Evolutionary conservation across 2,329 filamentous ascomycete species (phyloP).

Genomic region (Calonectria multiphialidica): DNA sequence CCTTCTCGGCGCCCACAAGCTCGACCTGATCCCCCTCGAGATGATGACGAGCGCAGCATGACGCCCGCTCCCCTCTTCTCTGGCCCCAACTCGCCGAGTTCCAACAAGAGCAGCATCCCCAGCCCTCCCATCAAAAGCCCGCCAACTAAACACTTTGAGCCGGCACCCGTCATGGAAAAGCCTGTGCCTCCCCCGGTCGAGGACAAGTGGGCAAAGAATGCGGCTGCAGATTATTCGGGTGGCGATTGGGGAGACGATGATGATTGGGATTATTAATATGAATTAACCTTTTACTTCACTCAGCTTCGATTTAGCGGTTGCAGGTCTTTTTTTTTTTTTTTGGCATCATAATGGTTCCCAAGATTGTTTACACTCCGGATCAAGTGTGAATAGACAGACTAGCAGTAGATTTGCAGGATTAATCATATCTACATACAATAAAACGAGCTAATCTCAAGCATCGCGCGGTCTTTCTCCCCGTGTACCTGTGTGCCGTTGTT

Average conservation of each 20-base stretch:
- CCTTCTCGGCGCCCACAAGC: slow-evolving; percentile 21
- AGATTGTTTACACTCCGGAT: slow-evolving; percentile 9
- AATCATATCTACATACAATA: slow-evolving; percentile 1
- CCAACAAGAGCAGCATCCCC: slow-evolving; percentile 1
- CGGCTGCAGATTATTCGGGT: slow-evolving; percentile 39
- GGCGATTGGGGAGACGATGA: slow-evolving; percentile 44
- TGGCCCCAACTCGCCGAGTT: slow-evolving; percentile 7
- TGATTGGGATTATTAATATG: slow-evolving; percentile 41
- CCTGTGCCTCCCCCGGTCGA: slow-evolving; percentile 2
- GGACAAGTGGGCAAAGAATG: slow-evolving; percentile 43
- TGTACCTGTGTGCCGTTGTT: not conserved
- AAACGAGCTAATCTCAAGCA: not conserved
- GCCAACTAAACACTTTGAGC: slow-evolving; percentile 4
- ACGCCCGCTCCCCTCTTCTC: slow-evolving; percentile 18
- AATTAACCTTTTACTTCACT: not conserved
- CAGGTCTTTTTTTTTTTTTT: not conserved
- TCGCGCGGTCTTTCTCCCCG: not conserved
- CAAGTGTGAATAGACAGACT: not conserved
- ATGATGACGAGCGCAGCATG: not conserved
- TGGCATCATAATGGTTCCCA: not conserved
- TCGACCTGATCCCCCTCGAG: slow-evolving; percentile 3
- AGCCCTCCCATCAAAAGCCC: slow-evolving; percentile 21
- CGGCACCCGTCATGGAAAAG: not conserved
- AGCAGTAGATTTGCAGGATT: not conserved
- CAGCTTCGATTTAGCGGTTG: slow-evolving; percentile 17